A percentile compares a stretch with the other conserved stretches of the same genome.
These are phyloP conservation scores for Apiospora sp. DNA, from an alignment of 2,329 filamentous ascomycete genomes.

Conservation along the genomic window DNA sequence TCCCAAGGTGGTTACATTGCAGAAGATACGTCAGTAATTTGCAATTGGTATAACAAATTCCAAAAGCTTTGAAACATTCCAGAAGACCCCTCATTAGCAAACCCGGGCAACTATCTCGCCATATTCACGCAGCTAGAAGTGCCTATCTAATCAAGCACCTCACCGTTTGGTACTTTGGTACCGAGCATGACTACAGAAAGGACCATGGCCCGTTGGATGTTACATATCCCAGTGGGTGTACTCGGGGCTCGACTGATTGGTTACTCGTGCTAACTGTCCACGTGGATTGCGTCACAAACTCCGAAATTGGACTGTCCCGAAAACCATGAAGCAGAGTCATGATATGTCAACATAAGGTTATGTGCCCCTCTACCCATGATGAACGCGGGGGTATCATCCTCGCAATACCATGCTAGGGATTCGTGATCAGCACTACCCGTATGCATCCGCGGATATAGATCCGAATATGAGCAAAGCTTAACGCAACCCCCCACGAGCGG, in stretches of 20 bases:
- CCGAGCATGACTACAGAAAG: neutral
- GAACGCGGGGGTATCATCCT: neutral
- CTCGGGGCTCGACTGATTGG: neutral
- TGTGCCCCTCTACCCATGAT: neutral
- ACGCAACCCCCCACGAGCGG: neutral
- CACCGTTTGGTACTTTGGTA: neutral
- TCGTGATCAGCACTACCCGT: neutral
- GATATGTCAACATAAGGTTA: too few species aligned
- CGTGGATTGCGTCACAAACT: too few species aligned
- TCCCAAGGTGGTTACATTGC: too few species aligned
- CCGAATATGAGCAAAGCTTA: neutral
- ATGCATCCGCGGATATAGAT: neutral
- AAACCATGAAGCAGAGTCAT: neutral
- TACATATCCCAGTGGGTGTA: neutral
- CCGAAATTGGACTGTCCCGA: neutral
- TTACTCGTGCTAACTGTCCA: neutral
- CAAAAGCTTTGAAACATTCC: too few species aligned
- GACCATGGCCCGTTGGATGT: too few species aligned
- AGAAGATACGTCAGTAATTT: too few species aligned
- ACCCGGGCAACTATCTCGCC: too few species aligned
- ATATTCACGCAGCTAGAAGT: too few species aligned
- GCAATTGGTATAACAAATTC: too few species aligned
- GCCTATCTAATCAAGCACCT: too few species aligned
- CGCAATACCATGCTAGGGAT: neutral
- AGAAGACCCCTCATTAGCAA: too few species aligned